Evolutionary conservation across 2,329 filamentous ascomycete species (phyloP), one percentile per base, ranked within the genome.

Genomic region (Tolypocladium cylindrosporum): DNA sequence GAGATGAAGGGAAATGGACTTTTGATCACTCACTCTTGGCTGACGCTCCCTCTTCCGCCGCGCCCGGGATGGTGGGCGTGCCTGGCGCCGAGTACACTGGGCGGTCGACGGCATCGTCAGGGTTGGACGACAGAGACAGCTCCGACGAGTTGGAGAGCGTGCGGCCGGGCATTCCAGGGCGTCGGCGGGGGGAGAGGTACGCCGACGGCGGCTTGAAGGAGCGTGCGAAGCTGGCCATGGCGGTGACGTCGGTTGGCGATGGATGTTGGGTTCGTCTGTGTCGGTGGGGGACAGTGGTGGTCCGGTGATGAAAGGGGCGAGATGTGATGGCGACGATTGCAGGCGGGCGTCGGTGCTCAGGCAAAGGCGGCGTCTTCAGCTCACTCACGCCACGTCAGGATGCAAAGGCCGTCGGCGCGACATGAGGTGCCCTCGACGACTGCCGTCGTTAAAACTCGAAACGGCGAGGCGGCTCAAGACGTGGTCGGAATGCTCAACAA

Each of bases 151-250:
- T 76, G 57, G 79, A 80, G 60, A 77, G 67, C 51, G 72, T 74
- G 57, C 75, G 75, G 55, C 72, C 70, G 27, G 75, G 68, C 65
- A 76, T 76, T 45, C 69, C 69, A 41, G 77, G 79, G 48, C 78
- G 74, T 60, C 76, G 70, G 21, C 67, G 65, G 53, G 75, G 73
- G 57, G 77, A 71, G 40, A 78, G 69, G 62, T 76, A 77, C 31
- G 72, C 71, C 45, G 72, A 70, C 45, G 77, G 69, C 9, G 77
- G 72, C 62, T 79, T 74, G 67, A 82, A 75, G 14, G 79, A 79
- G 62, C 78, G 75, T 52, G 75, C 72, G 59, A 80, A 70, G 66
- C 71, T 76, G 59, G 78, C 74, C 79, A 82, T 82, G 43, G 31
- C 36, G 40, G 19, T 6, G 50, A 8, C 39, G 56, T 37, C 8